Evolutionary conservation across 2,329 filamentous ascomycete species (phyloP), one percentile per base, ranked within the genome.

Genomic region (Arthroderma sp.): DNA sequence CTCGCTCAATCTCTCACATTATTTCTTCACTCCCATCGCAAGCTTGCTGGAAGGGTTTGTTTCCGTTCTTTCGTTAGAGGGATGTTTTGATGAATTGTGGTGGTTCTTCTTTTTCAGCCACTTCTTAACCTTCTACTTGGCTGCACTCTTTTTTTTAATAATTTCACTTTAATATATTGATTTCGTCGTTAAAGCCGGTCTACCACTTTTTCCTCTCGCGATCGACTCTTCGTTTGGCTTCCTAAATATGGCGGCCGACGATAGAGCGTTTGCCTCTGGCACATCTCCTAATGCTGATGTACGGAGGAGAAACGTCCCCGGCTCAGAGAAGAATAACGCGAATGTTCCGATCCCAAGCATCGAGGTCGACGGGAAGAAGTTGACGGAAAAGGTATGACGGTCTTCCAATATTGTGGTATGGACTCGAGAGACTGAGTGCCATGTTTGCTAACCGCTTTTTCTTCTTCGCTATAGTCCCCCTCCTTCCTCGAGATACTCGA

Each of bases 401-500:
- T 44, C 44, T 28, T 41, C 56, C 35, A 17, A 11, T 49, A 19
- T 19, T 15, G 33, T 43, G 2, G 35, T 13, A 9, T 17, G 44
- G 21, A n/a, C n/a, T n/a, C n/a, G n/a, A n/a, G n/a, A n/a, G 5
- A 5, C 19, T 38, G 31, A n/a, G 33, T 38, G 21, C n/a, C 11
- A 35, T 15, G 28, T 3, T 8, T 43, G 21, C 54, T 33, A 15
- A 43, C 54, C 9, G 38, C 1, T 28, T 28, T 54, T 41, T 43
- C 39, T 3, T 25, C 39, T 44, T n/a, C n/a, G 19, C 7, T 25
- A 8, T 15, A 51, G 47, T 57, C 60, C 39, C 52, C 54, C 6
- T 59, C 56, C 28, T 66, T 75, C 54, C 59, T 73, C 28, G 66
- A 71, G 51, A 64, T 68, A 33, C 66, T 78, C n/a, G 79, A 82